Percentiles rank a stretch among this genome's conserved stretches.
Evolutionary conservation across 192 early-diverging fungal species (phyloP).

Genomic region (Coemansia sp.): DNA sequence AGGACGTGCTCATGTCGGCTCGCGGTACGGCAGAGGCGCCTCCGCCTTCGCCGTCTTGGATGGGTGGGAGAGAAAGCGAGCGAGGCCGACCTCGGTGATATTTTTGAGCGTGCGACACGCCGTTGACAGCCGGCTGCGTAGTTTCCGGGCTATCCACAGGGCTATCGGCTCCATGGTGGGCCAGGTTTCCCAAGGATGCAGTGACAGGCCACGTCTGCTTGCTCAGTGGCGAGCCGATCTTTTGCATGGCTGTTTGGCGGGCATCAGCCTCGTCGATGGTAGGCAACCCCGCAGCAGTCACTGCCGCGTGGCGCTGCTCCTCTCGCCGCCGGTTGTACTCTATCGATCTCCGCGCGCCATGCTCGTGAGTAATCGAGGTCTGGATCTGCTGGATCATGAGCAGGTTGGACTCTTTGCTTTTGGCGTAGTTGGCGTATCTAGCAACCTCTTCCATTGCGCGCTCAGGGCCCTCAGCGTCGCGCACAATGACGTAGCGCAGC

Average conservation of each 20-base stretch:
- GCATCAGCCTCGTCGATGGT: background rate
- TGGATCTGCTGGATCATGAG: slow-evolving; percentile 55
- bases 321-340: slow-evolving; percentile 37
- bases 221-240: slow-evolving; percentile 43
- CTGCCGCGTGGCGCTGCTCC: slow-evolving; percentile 21
- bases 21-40: background rate
- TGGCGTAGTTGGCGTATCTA: slow-evolving; percentile 39
- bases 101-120: slow-evolving; percentile 2
- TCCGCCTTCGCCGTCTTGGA: slow-evolving; percentile 8
- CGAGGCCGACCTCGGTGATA: slow-evolving; percentile 17
- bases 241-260: slow-evolving; percentile 3
- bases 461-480: slow-evolving; percentile 44
- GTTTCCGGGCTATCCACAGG: background rate
- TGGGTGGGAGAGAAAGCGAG: slow-evolving; percentile 27
- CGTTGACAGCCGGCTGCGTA: background rate
- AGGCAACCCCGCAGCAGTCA: background rate
- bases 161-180: slow-evolving; percentile 3
- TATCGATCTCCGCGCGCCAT: slow-evolving; percentile 44
- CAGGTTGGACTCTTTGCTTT: slow-evolving; percentile 41
- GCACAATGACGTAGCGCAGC: slow-evolving; percentile 60
- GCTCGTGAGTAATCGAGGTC: slow-evolving; percentile 50
- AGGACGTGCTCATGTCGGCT: background rate
- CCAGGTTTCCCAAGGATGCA: slow-evolving; percentile 22
- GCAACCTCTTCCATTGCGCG: slow-evolving; percentile 49
- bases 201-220: slow-evolving; percentile 43